Conservation (phyloP, 345 rosid genomes). For the Stellera chamaejasme region DNA sequence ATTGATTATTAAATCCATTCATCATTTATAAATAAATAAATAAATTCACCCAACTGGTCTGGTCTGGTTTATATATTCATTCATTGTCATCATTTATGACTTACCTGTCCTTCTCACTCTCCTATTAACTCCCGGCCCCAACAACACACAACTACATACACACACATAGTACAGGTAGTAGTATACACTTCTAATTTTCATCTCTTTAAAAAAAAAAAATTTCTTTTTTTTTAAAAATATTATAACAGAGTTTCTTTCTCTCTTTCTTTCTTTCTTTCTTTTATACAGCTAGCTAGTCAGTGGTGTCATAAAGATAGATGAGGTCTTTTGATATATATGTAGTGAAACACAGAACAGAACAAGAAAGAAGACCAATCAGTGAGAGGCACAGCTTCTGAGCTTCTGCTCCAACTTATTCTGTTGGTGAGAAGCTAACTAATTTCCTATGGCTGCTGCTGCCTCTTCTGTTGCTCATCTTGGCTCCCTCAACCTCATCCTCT, state of each 20-base stretch:
- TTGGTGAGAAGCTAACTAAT: constrained; percentile 13
- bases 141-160: too few species aligned
- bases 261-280: neutral
- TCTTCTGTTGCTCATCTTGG: constrained; percentile 12
- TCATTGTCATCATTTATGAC: too few species aligned
- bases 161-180: too few species aligned
- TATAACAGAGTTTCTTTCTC: constrained; percentile 5
- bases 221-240: too few species aligned
- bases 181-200: too few species aligned
- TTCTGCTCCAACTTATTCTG: neutral
- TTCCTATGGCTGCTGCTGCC: constrained; percentile 29
- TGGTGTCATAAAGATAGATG: neutral
- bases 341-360: constrained; percentile 21
- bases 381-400: constrained; percentile 27
- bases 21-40: too few species aligned
- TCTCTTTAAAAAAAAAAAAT: neutral
- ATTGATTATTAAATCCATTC: too few species aligned
- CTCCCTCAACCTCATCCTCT: constrained; percentile 24
- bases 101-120: too few species aligned
- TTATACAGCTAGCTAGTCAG: constrained; percentile 11
- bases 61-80: too few species aligned
- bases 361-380: constrained; percentile 36
- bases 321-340: constrained; percentile 8
- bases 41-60: too few species aligned
- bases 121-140: too few species aligned